These are phyloP conservation scores for Rhodotorula diobovata DNA, from an alignment of 768 basidiomycete species.

Conservation along the genomic window DNA sequence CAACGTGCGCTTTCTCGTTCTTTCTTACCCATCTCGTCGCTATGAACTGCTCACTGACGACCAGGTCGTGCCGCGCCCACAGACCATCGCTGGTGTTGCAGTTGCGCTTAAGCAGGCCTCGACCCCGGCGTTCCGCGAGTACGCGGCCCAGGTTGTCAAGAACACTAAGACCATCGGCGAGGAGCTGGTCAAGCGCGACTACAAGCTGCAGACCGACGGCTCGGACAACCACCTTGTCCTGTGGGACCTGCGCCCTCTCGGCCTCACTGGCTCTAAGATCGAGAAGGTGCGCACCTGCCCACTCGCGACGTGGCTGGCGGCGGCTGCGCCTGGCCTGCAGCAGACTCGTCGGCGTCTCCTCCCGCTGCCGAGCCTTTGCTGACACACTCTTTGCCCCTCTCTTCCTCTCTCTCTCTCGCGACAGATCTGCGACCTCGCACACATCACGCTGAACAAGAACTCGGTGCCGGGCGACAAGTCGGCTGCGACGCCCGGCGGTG, in stretches of 20 bases:
- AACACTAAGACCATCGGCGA: constrained; percentile 73
- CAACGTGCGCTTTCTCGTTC: constrained; percentile 52
- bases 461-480: constrained; percentile 94
- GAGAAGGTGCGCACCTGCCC: constrained; percentile 62
- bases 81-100: constrained; percentile 87
- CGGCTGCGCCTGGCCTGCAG: too few relatives aligned
- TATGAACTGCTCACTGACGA: too few relatives aligned
- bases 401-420: too few relatives aligned
- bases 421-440: constrained; percentile 83
- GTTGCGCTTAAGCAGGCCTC: constrained; percentile 86
- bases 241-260: constrained; percentile 88
- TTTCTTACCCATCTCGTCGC: not conserved
- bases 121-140: constrained; percentile 80
- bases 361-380: too few relatives aligned
- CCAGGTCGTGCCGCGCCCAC: constrained; percentile 42
- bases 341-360: too few relatives aligned
- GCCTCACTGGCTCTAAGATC: constrained; percentile 94
- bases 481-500: constrained; percentile 92
- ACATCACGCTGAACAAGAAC: constrained; percentile 89
- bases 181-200: constrained; percentile 69
- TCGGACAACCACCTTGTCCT: constrained; percentile 97
- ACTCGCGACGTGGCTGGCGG: too few relatives aligned
- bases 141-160: constrained; percentile 88
- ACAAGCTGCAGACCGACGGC: constrained; percentile 93
- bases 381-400: too few relatives aligned